These are phyloP conservation scores for Protomyces inundatus DNA, from an alignment of 1,139 yeast genomes.

Conservation along the genomic window DNA sequence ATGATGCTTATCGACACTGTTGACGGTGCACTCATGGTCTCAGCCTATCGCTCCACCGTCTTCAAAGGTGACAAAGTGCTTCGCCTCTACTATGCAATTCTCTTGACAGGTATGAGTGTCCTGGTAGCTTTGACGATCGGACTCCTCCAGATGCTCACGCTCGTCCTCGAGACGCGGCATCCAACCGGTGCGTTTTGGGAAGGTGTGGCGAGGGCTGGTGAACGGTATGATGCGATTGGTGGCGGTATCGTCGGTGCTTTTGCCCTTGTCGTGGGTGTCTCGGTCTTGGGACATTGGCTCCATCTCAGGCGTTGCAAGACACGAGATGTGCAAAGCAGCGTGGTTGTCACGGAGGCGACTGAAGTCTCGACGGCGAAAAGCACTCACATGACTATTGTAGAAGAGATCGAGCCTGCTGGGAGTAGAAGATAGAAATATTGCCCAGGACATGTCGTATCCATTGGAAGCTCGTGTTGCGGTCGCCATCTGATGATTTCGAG, in stretches of 20 bases:
- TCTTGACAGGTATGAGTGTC: constrained; percentile 27
- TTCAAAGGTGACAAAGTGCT: neutral
- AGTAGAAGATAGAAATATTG: too few species aligned
- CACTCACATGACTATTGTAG: too few species aligned
- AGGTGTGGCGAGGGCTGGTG: constrained; percentile 25
- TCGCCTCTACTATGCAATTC: constrained; percentile 20
- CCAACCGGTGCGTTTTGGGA: constrained; percentile 25
- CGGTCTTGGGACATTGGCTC: constrained; percentile 16
- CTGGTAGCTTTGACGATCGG: constrained; percentile 26
- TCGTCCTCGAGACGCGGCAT: constrained; percentile 17
- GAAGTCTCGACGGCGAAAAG: too few species aligned
- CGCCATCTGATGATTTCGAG: too few species aligned
- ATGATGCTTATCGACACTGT: constrained; percentile 28
- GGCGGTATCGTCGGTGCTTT: constrained; percentile 26
- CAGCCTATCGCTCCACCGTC: constrained; percentile 19
- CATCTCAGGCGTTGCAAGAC: neutral
- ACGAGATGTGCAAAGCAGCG: too few species aligned
- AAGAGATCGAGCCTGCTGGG: too few species aligned
- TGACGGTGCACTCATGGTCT: constrained; percentile 26
- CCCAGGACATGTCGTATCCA: too few species aligned
- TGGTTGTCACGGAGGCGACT: too few species aligned
- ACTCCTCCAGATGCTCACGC: constrained; percentile 24
- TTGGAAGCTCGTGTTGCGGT: too few species aligned
- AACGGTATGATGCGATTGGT: constrained; percentile 26
- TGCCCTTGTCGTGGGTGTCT: constrained; percentile 14